Base-by-base conservation (phyloP, 768 basidiomycete species). In the Boletellus emodensis region DNA sequence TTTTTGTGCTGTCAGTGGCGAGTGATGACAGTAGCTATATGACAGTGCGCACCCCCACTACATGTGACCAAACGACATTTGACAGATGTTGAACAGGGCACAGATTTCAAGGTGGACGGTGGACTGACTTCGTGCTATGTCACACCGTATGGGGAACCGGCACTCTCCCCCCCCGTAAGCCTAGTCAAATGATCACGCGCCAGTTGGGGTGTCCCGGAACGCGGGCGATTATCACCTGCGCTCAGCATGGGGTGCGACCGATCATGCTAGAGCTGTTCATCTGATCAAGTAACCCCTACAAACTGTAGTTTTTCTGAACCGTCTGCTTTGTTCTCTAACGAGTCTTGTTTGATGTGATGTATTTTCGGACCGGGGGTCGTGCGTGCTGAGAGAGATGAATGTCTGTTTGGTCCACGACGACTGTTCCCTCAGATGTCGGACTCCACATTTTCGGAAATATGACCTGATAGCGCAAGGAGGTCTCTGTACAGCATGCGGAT, bases 21-120 rank as follows among this genome's bases (percentile, higher is more conserved):
- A 91, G 90, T 58, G 90, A 94, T 68, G 96, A 99, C 44, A 94
- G 91, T 60, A 94, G 90, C 67, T 99, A 95, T 67, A 81, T 97
- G 66, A 99, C 94, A 20, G 94, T 95, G 60, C 40, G 83, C 40
- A 44, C 18, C 17, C 38, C 40, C 17, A 34, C 46, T 30, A 28
- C n/a, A 28, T 9, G 15, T 39, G 13, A 28, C 6, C 12, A 24
- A 44, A 50, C 6, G n/a, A 58, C 28, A 37, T 48, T 55, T 35
- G 24, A 56, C 36, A 24, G 26, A 26, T 14, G 32, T 55, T 17
- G 40, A 47, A 40, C 49, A 90, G 88, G 88, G 89, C 35, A 85
- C 86, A 44, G 95, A 98, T 69, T 93, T 98, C 75, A 84, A 85
- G 63, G 96, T 99, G 38, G 96, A 98, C 58, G 96, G 96, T 30